phyloP scores from a whole-genome alignment of 192 early-diverging fungal genomes.

The Coemansia sp. region DNA sequence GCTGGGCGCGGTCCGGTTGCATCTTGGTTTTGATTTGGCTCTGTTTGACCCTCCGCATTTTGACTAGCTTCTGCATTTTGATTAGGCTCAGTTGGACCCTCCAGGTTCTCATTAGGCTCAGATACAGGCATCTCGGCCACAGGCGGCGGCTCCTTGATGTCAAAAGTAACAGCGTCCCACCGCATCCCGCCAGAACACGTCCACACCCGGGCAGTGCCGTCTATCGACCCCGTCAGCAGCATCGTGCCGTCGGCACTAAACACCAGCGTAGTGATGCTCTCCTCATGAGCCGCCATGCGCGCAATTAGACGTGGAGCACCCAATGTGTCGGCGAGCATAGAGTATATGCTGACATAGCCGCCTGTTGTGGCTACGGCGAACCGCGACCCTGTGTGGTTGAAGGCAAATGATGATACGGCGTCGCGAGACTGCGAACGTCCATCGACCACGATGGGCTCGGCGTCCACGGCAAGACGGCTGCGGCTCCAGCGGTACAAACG shows the following conservation, averaged over 20 bases:
- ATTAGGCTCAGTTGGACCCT: background rate
- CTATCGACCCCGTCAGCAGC: conserved; percentile 69
- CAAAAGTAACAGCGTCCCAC: conserved; percentile 59
- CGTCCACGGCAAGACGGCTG: conserved; percentile 55
- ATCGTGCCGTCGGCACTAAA: conserved; percentile 68
- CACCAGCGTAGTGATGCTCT: conserved; percentile 68
- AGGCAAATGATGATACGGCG: conserved; percentile 59
- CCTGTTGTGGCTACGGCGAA: conserved; percentile 78
- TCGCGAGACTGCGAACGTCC: conserved; percentile 56
- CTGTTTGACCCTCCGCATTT: background rate
- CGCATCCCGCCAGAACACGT: conserved; percentile 35
- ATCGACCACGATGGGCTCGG: conserved; percentile 55
- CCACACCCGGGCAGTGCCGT: conserved; percentile 80
- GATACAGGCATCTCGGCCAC: background rate
- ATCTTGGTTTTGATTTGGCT: background rate
- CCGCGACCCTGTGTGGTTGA: conserved; percentile 73
- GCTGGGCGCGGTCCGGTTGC: conserved; percentile 24
- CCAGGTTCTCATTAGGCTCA: background rate
- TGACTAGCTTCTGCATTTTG: background rate
- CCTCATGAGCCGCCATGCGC: conserved; percentile 67
- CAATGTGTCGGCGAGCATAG: conserved; percentile 53
- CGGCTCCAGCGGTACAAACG: conserved; percentile 73
- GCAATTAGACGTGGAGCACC: conserved; percentile 55
- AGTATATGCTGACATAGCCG: conserved; percentile 74
- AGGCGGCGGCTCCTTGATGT: conserved; percentile 32